A percentile compares a stretch with the other conserved stretches of the same genome.
These are phyloP conservation scores for Sporisorium reilianum DNA, from an alignment of 1,284 basidiomycete genomes.

Conservation along the genomic window DNA sequence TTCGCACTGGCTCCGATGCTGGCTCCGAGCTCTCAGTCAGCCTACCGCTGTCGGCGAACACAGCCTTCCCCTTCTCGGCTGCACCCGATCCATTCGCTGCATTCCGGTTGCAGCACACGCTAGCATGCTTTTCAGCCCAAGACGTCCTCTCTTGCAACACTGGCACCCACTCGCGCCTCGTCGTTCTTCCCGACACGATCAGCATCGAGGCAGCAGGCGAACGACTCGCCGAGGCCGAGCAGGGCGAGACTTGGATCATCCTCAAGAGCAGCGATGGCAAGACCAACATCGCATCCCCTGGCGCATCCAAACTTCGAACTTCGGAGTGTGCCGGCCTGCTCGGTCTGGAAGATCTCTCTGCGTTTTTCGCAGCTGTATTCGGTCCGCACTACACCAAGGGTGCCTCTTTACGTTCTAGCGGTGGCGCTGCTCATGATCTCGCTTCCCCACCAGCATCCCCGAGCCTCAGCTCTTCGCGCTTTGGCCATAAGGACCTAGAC, in stretches of 20 bases:
- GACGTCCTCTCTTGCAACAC: slow-evolving; percentile 30
- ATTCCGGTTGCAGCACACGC: slow-evolving; percentile 16
- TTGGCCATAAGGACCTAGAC: background rate
- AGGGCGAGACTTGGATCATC: slow-evolving; percentile 36
- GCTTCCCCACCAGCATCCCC: slow-evolving; percentile 43
- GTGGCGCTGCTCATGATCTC: slow-evolving; percentile 4
- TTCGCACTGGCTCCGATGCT: slow-evolving; percentile 29
- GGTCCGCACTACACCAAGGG: slow-evolving; percentile 21
- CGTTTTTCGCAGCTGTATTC: slow-evolving; percentile 42
- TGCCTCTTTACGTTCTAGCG: background rate
- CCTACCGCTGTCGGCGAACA: slow-evolving; percentile 6
- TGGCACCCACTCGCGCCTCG: slow-evolving; percentile 19
- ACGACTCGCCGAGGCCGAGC: slow-evolving; percentile 22
- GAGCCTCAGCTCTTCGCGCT: background rate
- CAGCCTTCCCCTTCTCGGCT: slow-evolving; percentile 12
- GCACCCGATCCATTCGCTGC: slow-evolving; percentile 27
- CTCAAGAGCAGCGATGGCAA: slow-evolving; percentile 8
- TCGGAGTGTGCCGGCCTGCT: slow-evolving; percentile 40
- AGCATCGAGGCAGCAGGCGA: slow-evolving; percentile 45
- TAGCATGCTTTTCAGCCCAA: slow-evolving; percentile 27
- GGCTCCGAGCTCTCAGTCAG: slow-evolving; percentile 35
- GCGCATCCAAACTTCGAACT: slow-evolving; percentile 15
- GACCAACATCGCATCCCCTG: background rate
- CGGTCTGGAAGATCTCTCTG: slow-evolving; percentile 37
- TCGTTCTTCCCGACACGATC: slow-evolving; percentile 20